phyloP scores from a whole-genome alignment of 345 rosid genomes.

The Diplotaxis tenuifolia region DNA sequence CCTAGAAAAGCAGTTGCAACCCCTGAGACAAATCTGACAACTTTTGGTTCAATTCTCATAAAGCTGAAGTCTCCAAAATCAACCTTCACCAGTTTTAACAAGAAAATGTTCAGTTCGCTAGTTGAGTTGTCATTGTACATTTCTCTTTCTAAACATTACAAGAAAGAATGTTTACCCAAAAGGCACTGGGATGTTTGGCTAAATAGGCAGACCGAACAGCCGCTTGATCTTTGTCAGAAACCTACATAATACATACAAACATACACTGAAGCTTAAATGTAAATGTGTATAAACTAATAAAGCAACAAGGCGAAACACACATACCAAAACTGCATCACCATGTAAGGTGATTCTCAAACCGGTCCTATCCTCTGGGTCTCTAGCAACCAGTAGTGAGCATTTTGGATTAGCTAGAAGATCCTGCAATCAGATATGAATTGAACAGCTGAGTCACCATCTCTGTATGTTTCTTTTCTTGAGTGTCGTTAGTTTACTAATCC shows the following conservation, averaged over 20 bases:
- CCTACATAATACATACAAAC: slow-evolving; percentile 43
- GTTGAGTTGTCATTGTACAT: neutral
- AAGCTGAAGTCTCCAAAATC: slow-evolving; percentile 97
- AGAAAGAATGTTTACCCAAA: slow-evolving; percentile 63
- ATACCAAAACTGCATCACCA: slow-evolving; percentile 82
- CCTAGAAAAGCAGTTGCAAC: slow-evolving; percentile 88
- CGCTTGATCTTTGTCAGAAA: slow-evolving; percentile 57
- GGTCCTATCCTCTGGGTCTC: slow-evolving; percentile 85
- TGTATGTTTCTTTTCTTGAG: neutral
- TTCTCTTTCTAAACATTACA: neutral
- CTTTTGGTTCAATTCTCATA: slow-evolving; percentile 72
- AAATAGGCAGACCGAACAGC: slow-evolving; percentile 71
- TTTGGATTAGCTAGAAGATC: slow-evolving; percentile 76
- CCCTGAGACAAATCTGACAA: slow-evolving; percentile 82
- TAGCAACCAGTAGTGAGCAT: slow-evolving; percentile 83
- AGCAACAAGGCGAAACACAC: slow-evolving; percentile 13
- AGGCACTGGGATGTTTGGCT: slow-evolving; percentile 87
- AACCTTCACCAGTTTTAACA: slow-evolving; percentile 53
- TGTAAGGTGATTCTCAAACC: slow-evolving; percentile 80
- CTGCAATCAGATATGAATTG: slow-evolving; percentile 38
- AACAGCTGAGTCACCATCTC: neutral
- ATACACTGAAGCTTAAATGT: neutral
- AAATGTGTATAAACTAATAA: neutral
- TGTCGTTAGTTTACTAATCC: neutral
- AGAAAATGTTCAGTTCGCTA: slow-evolving; percentile 23